A percentile compares a stretch with the other conserved stretches of the same genome.
Evolutionary conservation across 2,329 filamentous ascomycete genomes (phyloP).

Genomic region (Stagonosporopsis tanaceti): DNA sequence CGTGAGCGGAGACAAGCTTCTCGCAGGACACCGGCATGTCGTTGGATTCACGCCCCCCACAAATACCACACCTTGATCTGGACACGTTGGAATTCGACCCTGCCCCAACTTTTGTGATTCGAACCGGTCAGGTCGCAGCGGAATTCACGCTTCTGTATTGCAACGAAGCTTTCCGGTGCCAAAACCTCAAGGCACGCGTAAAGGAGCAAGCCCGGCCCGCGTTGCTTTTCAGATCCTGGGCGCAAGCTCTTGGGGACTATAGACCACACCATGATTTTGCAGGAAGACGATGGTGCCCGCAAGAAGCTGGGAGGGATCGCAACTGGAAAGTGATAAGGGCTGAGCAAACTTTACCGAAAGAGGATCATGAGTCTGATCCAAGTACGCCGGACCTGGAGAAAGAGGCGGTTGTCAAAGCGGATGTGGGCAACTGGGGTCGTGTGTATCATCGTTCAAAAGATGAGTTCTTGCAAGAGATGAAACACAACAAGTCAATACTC

Average conservation of each 20-base stretch:
- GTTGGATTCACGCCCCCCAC: constrained; percentile 1
- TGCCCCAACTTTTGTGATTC: constrained; percentile 36
- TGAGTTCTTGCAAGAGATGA: constrained; percentile 14
- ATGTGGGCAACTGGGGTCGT: neutral
- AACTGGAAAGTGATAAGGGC: constrained; percentile 32
- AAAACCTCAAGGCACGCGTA: constrained; percentile 16
- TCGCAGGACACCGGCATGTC: constrained; percentile 1
- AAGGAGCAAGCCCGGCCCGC: constrained; percentile 20
- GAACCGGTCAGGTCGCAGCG: constrained; percentile 15
- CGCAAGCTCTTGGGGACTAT: constrained; percentile 29
- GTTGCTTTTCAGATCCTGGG: constrained; percentile 40
- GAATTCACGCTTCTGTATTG: constrained; percentile 31
- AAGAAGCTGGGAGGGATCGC: constrained; percentile 22
- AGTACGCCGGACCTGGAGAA: neutral
- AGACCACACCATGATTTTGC: constrained; percentile 26
- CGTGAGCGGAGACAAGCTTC: neutral
- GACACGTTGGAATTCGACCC: constrained; percentile 34
- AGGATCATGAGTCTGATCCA: neutral
- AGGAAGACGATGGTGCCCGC: constrained; percentile 27
- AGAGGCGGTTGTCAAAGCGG: constrained; percentile 1
- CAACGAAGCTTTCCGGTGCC: constrained; percentile 34
- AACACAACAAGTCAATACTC: constrained; percentile 5
- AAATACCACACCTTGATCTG: constrained; percentile 25
- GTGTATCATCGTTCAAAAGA: constrained; percentile 20
- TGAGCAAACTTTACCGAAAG: neutral